Evolutionary conservation across 2,329 filamentous ascomycete species (phyloP).

Genomic region (Pestalotiopsis fici): DNA sequence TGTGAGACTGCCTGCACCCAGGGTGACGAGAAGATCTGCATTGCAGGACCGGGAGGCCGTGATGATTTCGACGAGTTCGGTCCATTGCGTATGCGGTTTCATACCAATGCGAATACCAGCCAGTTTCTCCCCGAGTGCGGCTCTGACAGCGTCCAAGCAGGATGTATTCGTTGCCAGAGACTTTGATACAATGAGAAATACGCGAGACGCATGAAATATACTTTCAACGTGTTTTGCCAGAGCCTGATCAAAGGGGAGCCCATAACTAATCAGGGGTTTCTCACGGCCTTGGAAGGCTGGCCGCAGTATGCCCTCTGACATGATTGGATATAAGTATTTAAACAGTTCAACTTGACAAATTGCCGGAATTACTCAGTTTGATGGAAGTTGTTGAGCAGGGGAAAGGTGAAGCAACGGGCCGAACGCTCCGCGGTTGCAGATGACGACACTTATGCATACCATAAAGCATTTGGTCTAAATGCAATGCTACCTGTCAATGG

Average conservation of each 20-base stretch:
- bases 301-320: constrained; percentile 15
- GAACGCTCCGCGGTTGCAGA: no score
- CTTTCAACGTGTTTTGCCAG: constrained; percentile 42
- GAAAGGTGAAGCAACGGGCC: no score
- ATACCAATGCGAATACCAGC: constrained; percentile 51
- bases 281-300: constrained; percentile 20
- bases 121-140: constrained; percentile 39
- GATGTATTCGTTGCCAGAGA: constrained; percentile 49
- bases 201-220: constrained; percentile 40
- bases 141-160: constrained; percentile 39
- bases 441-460: no score
- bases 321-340: background rate
- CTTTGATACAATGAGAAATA: constrained; percentile 53
- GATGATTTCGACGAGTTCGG: constrained; percentile 49
- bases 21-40: constrained; percentile 52
- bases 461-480: no score
- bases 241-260: constrained; percentile 44
- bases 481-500: no score
- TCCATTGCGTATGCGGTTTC: constrained; percentile 54
- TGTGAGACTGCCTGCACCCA: constrained; percentile 57
- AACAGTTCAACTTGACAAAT: background rate
- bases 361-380: background rate
- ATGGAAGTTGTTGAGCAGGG: background rate
- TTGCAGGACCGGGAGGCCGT: constrained; percentile 35
- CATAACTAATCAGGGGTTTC: constrained; percentile 40